These are phyloP conservation scores for Candida multigemmis DNA, from an alignment of 805 yeast genomes.

Conservation along the genomic window DNA sequence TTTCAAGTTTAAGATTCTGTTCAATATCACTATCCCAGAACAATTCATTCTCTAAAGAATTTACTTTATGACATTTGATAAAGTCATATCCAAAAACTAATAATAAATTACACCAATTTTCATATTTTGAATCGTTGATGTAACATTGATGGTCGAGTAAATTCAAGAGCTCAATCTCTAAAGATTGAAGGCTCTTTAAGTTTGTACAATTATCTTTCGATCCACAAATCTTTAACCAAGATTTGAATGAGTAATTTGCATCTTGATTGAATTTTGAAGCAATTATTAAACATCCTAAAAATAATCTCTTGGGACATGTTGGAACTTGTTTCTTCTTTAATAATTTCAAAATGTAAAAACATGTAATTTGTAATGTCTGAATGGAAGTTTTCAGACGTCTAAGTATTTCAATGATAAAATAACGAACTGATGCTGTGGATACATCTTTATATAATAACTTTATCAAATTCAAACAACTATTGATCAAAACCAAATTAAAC, in stretches of 20 bases:
- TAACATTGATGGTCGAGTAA: slow-evolving; percentile 49
- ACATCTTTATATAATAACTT: slow-evolving; percentile 20
- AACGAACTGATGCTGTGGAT: slow-evolving; percentile 18
- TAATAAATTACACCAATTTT: slow-evolving; percentile 36
- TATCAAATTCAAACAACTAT: slow-evolving; percentile 24
- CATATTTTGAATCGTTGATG: slow-evolving; percentile 40
- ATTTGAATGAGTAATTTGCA: slow-evolving; percentile 53
- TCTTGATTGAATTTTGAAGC: slow-evolving; percentile 72
- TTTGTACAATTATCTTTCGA: slow-evolving; percentile 16
- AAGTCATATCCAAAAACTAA: slow-evolving; percentile 36
- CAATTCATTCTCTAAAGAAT: slow-evolving; percentile 10
- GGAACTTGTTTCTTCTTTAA: slow-evolving; percentile 10
- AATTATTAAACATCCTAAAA: slow-evolving; percentile 59
- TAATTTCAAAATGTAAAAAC: slow-evolving; percentile 53
- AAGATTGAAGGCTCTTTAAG: slow-evolving; percentile 34
- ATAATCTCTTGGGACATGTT: slow-evolving; percentile 49
- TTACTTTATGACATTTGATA: slow-evolving; percentile 23
- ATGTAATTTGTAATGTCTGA: slow-evolving; percentile 55
- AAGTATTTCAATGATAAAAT: slow-evolving; percentile 35
- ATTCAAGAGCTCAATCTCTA: slow-evolving; percentile 47
- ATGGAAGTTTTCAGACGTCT: slow-evolving; percentile 36
- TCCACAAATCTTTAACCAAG: slow-evolving; percentile 75
- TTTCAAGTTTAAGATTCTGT: slow-evolving; percentile 13
- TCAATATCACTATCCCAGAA: slow-evolving; percentile 16
- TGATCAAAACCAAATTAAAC: slow-evolving; percentile 29